phyloP scores from a whole-genome alignment of 1,284 basidiomycete genomes.

The Fistulina hepatica region DNA sequence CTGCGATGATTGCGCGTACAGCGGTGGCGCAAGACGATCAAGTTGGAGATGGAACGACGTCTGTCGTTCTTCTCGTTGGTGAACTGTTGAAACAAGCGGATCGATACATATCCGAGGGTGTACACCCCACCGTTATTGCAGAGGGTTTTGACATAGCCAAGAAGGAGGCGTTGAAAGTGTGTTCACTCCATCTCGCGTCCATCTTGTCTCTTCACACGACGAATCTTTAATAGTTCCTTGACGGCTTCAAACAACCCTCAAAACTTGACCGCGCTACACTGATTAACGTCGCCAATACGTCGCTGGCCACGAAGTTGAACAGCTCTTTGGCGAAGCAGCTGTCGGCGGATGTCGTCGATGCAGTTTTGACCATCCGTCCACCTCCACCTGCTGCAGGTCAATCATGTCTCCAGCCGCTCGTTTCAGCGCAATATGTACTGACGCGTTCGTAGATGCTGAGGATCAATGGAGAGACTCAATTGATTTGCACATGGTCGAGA shows the following conservation, averaged over 20 bases:
- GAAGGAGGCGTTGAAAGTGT: slow-evolving; percentile 80
- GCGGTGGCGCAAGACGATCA: slow-evolving; percentile 99
- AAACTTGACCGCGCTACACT: slow-evolving; percentile 84
- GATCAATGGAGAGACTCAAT: slow-evolving; percentile 80
- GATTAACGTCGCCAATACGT: slow-evolving; percentile 89
- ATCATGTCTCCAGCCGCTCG: slow-evolving; percentile 17
- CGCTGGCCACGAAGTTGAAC: slow-evolving; percentile 90
- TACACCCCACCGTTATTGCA: slow-evolving; percentile 92
- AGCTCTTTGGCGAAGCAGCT: slow-evolving; percentile 79
- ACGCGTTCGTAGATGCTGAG: slow-evolving; percentile 34
- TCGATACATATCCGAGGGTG: slow-evolving; percentile 95
- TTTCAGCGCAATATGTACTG: slow-evolving; percentile 14
- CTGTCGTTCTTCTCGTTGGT: slow-evolving; percentile 93
- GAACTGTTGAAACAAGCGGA: slow-evolving; percentile 97
- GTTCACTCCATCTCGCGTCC: slow-evolving; percentile 23
- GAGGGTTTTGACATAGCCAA: slow-evolving; percentile 97
- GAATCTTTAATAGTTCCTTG: slow-evolving; percentile 66
- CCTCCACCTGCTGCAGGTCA: slow-evolving; percentile 52
- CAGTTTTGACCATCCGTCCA: slow-evolving; percentile 83
- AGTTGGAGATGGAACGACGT: slow-evolving; percentile 98
- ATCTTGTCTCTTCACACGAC: slow-evolving; percentile 9
- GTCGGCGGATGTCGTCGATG: slow-evolving; percentile 90
- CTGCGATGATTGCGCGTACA: slow-evolving; percentile 97
- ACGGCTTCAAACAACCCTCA: slow-evolving; percentile 72
- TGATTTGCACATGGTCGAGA: slow-evolving; percentile 98